Evolutionary conservation across 2,329 filamentous ascomycete genomes (phyloP).

Genomic region (Bipolaris gigantea): DNA sequence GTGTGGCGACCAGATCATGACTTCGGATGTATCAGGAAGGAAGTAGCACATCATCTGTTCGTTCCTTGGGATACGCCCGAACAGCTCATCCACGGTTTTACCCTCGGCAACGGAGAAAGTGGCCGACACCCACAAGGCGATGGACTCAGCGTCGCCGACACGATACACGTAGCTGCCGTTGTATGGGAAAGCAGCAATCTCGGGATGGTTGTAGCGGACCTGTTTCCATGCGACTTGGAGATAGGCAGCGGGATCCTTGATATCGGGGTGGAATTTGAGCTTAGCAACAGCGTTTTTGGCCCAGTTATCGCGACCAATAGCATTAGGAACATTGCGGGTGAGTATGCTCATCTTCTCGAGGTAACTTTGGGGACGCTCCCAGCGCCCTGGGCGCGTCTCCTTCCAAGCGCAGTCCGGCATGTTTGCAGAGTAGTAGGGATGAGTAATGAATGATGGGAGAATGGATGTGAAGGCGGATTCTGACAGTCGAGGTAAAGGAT

Average conservation of each 20-base stretch:
- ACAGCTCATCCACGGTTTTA: constrained; percentile 23
- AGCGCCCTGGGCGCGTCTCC: constrained; percentile 30
- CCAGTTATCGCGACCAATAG: constrained; percentile 31
- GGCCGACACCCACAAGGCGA: constrained; percentile 28
- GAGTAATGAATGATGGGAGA: not conserved
- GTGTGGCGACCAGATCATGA: constrained; percentile 29
- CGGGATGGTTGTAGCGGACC: constrained; percentile 31
- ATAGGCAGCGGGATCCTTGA: constrained; percentile 23
- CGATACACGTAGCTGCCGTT: constrained; percentile 29
- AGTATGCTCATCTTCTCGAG: constrained; percentile 28
- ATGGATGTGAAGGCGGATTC: not conserved
- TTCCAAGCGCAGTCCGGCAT: constrained; percentile 22
- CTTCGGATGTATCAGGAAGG: constrained; percentile 24
- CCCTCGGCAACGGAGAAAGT: constrained; percentile 24
- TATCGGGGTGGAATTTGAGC: constrained; percentile 23
- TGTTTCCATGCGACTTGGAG: constrained; percentile 29
- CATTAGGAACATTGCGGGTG: constrained; percentile 30
- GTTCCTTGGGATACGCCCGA: constrained; percentile 29
- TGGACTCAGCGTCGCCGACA: constrained; percentile 23
- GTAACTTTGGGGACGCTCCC: constrained; percentile 28
- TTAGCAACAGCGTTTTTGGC: constrained; percentile 30
- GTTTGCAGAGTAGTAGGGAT: not conserved
- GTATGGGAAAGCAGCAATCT: constrained; percentile 31
- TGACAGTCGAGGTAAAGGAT: not conserved
- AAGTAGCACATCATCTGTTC: constrained; percentile 34